These are phyloP conservation scores for Venturia aucupariae DNA, from an alignment of 2,329 filamentous ascomycete species.

Conservation along the genomic window DNA sequence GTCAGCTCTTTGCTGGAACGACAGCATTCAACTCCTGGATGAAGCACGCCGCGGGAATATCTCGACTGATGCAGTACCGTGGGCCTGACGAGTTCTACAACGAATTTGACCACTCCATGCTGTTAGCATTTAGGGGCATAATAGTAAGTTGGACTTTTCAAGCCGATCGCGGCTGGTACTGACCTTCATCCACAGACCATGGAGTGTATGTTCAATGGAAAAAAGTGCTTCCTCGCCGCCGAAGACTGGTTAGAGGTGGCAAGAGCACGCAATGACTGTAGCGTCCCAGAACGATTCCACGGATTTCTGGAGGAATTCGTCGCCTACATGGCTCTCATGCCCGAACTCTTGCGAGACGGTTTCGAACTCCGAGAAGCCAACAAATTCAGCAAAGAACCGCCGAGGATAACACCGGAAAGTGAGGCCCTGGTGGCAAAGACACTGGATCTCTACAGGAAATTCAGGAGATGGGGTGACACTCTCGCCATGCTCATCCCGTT, in stretches of 20 bases:
- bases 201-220: conserved; percentile 13
- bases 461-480: neutral
- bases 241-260: conserved; percentile 7
- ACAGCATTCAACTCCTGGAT: conserved; percentile 12
- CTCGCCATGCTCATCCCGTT: neutral
- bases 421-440: neutral
- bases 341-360: conserved; percentile 4
- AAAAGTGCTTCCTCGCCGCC: neutral
- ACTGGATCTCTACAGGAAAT: conserved; percentile 1
- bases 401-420: neutral
- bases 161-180: neutral
- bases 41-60: conserved; percentile 11
- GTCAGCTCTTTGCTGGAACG: conserved; percentile 7
- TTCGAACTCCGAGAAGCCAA: conserved; percentile 5
- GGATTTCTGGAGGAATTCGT: neutral
- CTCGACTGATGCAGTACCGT: conserved; percentile 7
- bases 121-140: conserved; percentile 6
- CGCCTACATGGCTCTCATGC: neutral
- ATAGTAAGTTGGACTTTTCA: neutral
- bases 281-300: neutral
- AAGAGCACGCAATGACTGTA: neutral
- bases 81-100: conserved; percentile 3
- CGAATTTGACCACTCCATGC: conserved; percentile 7
- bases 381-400: neutral
- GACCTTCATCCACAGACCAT: neutral